phyloP scores from a whole-genome alignment of 495 filamentous ascomycete species.

The Saxophila tyrrhenica region DNA sequence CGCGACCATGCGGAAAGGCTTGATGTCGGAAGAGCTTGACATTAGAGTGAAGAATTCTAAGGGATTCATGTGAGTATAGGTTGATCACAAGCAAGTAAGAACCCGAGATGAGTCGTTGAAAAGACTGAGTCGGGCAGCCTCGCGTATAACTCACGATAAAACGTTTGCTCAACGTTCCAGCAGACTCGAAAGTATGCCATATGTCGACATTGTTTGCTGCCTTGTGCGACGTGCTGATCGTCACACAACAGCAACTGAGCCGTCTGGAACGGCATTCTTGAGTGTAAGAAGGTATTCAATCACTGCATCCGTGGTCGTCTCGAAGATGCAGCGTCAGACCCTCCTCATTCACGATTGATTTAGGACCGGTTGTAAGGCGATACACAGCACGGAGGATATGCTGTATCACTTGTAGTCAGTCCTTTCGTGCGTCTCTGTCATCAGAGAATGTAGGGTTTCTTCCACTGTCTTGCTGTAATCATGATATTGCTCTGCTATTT shows the following conservation, averaged over 20 bases:
- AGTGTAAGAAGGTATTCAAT: constrained; percentile 6
- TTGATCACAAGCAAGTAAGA: not conserved
- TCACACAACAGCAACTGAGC: not conserved
- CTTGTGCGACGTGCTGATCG: not conserved
- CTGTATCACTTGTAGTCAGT: constrained; percentile 10
- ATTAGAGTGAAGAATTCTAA: not conserved
- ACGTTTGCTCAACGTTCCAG: no score
- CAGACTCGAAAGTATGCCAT: no score
- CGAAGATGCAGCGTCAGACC: constrained; percentile 6
- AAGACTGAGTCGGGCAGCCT: no score
- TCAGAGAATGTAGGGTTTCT: not conserved
- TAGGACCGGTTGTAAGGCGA: constrained; percentile 7
- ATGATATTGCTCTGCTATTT: not conserved
- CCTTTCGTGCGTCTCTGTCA: not conserved
- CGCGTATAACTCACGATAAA: no score
- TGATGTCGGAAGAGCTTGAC: not conserved
- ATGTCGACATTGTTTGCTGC: not conserved
- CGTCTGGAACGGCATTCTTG: not conserved
- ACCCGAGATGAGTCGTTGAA: not conserved
- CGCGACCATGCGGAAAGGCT: not conserved
- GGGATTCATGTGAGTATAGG: no score
- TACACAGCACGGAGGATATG: not conserved
- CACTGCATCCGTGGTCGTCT: not conserved
- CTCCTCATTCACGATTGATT: not conserved
- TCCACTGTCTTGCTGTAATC: not conserved